phyloP scores from a whole-genome alignment of 768 basidiomycete genomes.

The Termitomyces sp. region DNA sequence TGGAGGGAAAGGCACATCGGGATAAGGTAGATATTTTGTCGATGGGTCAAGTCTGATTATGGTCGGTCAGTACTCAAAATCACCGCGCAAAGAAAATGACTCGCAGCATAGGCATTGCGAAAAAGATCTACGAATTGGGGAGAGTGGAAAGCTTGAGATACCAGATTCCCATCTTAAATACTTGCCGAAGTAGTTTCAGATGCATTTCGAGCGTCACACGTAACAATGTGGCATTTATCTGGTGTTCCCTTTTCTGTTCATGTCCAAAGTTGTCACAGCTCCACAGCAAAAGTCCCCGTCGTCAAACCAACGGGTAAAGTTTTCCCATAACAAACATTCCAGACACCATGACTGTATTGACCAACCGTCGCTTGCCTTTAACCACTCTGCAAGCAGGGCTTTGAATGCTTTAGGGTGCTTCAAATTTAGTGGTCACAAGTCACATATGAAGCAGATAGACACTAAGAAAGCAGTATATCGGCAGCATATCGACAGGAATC shows the following conservation, averaged over 20 bases:
- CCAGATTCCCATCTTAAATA: conserved; percentile 6
- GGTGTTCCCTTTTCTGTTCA: background rate
- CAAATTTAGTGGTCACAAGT: background rate
- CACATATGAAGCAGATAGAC: background rate
- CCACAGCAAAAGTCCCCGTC: background rate
- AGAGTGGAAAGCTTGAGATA: background rate
- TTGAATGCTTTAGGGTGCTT: background rate
- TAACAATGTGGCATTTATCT: background rate
- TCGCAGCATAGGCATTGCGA: conserved; percentile 46
- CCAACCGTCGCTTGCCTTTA: background rate
- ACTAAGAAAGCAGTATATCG: background rate
- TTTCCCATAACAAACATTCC: background rate
- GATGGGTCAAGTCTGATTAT: conserved; percentile 58
- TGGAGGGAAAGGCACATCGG: conserved; percentile 47
- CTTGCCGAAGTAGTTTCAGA: background rate
- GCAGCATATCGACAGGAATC: background rate
- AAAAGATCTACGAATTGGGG: background rate
- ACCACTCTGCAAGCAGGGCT: background rate
- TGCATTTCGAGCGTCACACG: background rate
- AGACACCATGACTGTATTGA: background rate
- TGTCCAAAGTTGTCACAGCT: background rate
- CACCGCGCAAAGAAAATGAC: conserved; percentile 11
- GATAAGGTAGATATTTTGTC: conserved; percentile 68
- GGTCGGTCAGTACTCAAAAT: conserved; percentile 2
- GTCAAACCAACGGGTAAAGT: background rate